A percentile compares a stretch with the other conserved stretches of the same genome.
These are phyloP conservation scores for Marsdenia floribunda DNA, from an alignment of 257 asterid genomes.

Conservation along the genomic window DNA sequence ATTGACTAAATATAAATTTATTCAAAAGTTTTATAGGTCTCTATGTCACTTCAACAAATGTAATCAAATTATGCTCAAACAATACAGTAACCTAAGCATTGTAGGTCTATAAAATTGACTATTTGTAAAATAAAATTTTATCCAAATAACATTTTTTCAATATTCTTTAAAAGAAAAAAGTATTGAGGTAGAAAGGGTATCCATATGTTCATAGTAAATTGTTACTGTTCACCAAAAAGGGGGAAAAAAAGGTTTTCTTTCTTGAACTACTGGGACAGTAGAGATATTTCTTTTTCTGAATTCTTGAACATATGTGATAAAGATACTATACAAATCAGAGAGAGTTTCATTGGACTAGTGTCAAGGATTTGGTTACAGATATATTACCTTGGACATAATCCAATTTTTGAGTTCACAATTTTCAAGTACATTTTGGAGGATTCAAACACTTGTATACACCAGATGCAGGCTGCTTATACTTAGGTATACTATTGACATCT, in stretches of 20 bases:
- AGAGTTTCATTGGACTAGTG: neutral
- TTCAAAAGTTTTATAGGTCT: no score
- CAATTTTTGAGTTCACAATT: neutral
- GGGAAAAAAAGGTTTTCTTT: neutral
- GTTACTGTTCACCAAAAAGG: no score
- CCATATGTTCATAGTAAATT: no score
- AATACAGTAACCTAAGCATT: no score
- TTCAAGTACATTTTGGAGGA: conserved; percentile 77
- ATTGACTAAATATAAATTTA: no score
- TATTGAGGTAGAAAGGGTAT: no score
- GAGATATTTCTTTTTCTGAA: neutral
- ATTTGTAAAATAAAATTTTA: no score
- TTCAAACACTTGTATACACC: conserved; percentile 75
- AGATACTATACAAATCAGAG: neutral
- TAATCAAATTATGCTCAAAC: no score
- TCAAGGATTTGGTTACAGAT: neutral
- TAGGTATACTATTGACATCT: conserved; percentile 62
- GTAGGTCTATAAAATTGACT: no score
- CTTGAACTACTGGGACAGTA: neutral
- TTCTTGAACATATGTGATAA: neutral
- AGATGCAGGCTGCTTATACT: conserved; percentile 73
- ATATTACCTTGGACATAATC: neutral
- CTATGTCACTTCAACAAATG: no score
- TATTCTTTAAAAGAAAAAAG: no score
- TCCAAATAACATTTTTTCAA: no score